Conservation (phyloP, 345 rosid genomes). For the rapeseed (Brassica napus) region DNA sequence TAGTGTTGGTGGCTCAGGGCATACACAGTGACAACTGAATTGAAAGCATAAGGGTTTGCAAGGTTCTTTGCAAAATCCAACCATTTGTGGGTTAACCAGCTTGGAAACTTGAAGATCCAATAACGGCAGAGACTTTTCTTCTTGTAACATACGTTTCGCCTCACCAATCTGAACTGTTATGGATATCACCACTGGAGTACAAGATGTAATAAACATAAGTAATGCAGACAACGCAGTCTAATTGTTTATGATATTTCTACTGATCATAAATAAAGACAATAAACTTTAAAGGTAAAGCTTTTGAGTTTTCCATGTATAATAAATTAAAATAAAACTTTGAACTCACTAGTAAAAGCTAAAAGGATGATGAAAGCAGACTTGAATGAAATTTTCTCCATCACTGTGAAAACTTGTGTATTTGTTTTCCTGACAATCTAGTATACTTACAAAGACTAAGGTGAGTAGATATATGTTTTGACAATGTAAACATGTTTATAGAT, state of each 20-base stretch:
- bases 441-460: not conserved
- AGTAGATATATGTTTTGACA: not conserved
- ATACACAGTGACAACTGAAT: not conserved
- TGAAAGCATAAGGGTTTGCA: too few species aligned
- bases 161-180: slow-evolving; percentile 13
- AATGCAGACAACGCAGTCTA: not conserved
- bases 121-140: not conserved
- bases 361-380: not conserved
- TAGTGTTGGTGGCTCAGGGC: not conserved
- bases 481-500: not conserved
- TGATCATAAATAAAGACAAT: not conserved
- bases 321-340: not conserved
- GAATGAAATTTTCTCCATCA: not conserved
- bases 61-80: not conserved
- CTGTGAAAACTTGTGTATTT: not conserved
- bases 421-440: not conserved
- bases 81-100: not conserved
- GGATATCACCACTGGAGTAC: slow-evolving; percentile 20
- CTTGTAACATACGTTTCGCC: slow-evolving; percentile 7
- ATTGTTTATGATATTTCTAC: too few species aligned
- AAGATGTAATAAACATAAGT: not conserved
- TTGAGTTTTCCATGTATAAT: not conserved
- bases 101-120: not conserved
- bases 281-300: not conserved
- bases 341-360: slow-evolving; percentile 19